A percentile compares a stretch with the other conserved stretches of the same genome.
These are phyloP conservation scores for Prillingera fragicola DNA, from an alignment of 1,284 basidiomycete species.

Conservation along the genomic window DNA sequence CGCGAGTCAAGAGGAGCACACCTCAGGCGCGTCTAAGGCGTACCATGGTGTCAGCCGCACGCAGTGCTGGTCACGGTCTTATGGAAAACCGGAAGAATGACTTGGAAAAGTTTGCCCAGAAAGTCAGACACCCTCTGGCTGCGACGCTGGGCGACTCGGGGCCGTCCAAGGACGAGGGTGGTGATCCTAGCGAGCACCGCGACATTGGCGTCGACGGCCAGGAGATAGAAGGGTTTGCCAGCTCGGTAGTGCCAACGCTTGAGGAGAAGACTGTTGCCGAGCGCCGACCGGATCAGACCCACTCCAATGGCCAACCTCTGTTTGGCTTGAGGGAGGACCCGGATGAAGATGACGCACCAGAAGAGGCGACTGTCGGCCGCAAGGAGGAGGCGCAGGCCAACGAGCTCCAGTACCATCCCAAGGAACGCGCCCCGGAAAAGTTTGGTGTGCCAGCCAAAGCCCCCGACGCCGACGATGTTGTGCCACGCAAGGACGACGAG, in stretches of 20 bases:
- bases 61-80: conserved; percentile 41
- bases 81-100: conserved; percentile 42
- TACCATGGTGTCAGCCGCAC: conserved; percentile 33
- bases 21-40: conserved; percentile 30
- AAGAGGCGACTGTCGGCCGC: conserved; percentile 27
- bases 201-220: conserved; percentile 55
- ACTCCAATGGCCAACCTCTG: conserved; percentile 47
- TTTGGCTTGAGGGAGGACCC: conserved; percentile 20
- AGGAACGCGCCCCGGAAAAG: conserved; percentile 33
- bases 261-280: conserved; percentile 63
- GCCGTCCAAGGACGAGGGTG: conserved; percentile 44
- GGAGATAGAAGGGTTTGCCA: conserved; percentile 55
- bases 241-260: conserved; percentile 62
- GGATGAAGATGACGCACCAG: conserved; percentile 7
- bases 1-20: conserved; percentile 41
- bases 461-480: conserved; percentile 50
- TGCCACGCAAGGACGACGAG: conserved; percentile 24
- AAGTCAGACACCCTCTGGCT: conserved; percentile 50
- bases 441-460: conserved; percentile 57
- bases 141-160: conserved; percentile 1
- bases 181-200: conserved; percentile 54
- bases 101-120: conserved; percentile 49
- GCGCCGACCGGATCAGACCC: conserved; percentile 35
- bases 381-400: conserved; percentile 19
- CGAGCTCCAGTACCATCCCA: conserved; percentile 17